Evolutionary conservation across 768 basidiomycete species (phyloP), one percentile per base, ranked within the genome.

Genomic region (Mycena chlorophos): DNA sequence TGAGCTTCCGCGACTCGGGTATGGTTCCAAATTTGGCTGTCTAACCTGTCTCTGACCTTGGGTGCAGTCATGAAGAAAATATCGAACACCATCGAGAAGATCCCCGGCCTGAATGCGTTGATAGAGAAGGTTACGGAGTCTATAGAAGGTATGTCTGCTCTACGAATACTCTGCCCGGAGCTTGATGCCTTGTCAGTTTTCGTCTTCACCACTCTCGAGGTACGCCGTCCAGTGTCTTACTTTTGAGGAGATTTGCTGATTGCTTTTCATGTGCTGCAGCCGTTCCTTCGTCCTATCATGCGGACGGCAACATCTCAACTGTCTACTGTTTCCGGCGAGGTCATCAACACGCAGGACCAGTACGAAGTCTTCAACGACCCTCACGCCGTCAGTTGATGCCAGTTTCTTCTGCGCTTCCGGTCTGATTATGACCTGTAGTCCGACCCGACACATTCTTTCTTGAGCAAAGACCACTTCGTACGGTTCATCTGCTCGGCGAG

Each of bases 391-490:
- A 66, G 78, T 77, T 56, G 34, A n/a, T n/a, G 67, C 62, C 52
- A 69, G 55, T 5, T 68, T 66, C 16, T 58, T 69, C 55, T 20
- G 49, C 17, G 45, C 38, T 25, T 25, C 25, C 47, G 65, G n/a
- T 58, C 22, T 45, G 42, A 3, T 38, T 23, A 17, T 30, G 27
- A 27, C 25, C n/a, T 30, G 1, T 62, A 90, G 85, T 88, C 86
- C 29, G 91, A 94, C 66, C 91, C 91, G 3, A 94, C 91, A 2
- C 91, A 93, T 67, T 92, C 89, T 3, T 90, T 91, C 77, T 70
- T 94, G 69, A 91, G 88, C 67, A 93, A 93, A 73, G 91, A 94
- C 66, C 90, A 94, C 64, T 92, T 92, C 62, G 89, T 89, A 61
- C 64, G 86, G 78, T n/a, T 28, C 20, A 23, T 17, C 34, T 29